Base-by-base conservation (phyloP, 352 stramenopile genomes). In the Phytophthora kernoviae region DNA sequence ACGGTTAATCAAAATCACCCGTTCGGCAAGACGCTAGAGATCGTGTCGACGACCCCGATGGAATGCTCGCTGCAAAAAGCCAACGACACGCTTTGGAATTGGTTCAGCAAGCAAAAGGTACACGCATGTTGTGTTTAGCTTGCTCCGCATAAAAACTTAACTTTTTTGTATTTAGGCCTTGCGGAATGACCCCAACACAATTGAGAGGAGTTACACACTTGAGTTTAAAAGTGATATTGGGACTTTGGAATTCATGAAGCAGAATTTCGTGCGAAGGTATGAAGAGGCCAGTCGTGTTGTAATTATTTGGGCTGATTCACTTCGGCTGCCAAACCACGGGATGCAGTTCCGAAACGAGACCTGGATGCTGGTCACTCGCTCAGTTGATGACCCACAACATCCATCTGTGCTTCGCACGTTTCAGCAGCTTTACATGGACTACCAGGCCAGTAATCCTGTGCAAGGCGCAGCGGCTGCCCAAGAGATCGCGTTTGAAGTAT, bases 241-340 rank as follows among this genome's bases (percentile, higher is more conserved):
- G 2, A 43, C 36, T 5, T 20, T 75, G 1, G 54, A 54, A n/a
- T 43, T 75, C 24, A 61, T 39, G 21, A 68, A 68, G 10, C 46
- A 71, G 36, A 68, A 74, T n/a, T 63, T 68, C 24, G 27, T 68
- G 17, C 55, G 60, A 22, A 67, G 56, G 36, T 70, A 44, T 34
- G 60, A 70, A 17, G 65, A 74, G 32, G 8, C 27, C 1, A 55
- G 63, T 30, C 65, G 65, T 9, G 33, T 70, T 10, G 60, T 74
- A 18, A 39, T 74, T n/a, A 30, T 74, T 27, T 59, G 60, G 27
- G 41, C 50, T 1, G 50, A 74, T 30, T 45, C 52, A 4, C 17
- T 70, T 2, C 48, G 40, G 2, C 44, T 74, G 22, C 65, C 65
- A 4, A 53, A 59, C n/a, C 45, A 60, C 46, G 17, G 57, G 11